These are phyloP conservation scores for Mariannaea elegans DNA, from an alignment of 2,329 filamentous ascomycete species.

Conservation along the genomic window DNA sequence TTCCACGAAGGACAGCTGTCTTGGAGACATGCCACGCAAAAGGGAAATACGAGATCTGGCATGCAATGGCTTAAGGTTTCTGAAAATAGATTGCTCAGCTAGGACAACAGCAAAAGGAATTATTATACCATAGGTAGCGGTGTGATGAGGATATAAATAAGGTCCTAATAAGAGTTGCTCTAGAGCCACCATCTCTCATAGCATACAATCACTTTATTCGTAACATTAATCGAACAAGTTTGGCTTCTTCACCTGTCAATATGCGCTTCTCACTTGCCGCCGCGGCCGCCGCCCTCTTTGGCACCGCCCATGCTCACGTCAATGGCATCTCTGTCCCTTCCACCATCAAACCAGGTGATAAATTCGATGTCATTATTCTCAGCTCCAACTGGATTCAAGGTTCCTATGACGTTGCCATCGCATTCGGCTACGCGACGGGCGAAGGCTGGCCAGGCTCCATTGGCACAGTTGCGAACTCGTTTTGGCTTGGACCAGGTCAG, in stretches of 20 bases:
- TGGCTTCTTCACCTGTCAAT: not conserved
- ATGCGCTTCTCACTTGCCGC: constrained; percentile 37
- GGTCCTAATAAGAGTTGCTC: no score
- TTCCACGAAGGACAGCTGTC: not conserved
- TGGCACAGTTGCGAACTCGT: constrained; percentile 41
- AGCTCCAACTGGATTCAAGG: constrained; percentile 55
- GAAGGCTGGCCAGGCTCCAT: constrained; percentile 40
- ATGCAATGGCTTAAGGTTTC: not conserved
- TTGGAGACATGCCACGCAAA: not conserved
- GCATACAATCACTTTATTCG: no score
- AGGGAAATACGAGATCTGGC: constrained; percentile 5
- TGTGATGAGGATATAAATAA: constrained; percentile 9
- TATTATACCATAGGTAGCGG: not conserved
- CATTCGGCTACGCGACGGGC: constrained; percentile 48
- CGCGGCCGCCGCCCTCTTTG: constrained; percentile 33
- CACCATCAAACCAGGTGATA: constrained; percentile 49
- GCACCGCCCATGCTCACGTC: constrained; percentile 50
- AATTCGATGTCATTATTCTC: constrained; percentile 49
- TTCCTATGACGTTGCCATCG: constrained; percentile 54
- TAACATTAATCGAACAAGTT: no score
- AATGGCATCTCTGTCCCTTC: constrained; percentile 52
- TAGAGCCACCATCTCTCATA: no score
- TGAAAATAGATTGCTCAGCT: constrained; percentile 13
- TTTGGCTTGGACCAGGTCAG: constrained; percentile 50
- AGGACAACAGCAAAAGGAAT: not conserved